Percentiles rank a stretch among this genome's conserved stretches.
Conservation (phyloP, 306 rosid genomes). For the Calophaca sinica region DNA sequence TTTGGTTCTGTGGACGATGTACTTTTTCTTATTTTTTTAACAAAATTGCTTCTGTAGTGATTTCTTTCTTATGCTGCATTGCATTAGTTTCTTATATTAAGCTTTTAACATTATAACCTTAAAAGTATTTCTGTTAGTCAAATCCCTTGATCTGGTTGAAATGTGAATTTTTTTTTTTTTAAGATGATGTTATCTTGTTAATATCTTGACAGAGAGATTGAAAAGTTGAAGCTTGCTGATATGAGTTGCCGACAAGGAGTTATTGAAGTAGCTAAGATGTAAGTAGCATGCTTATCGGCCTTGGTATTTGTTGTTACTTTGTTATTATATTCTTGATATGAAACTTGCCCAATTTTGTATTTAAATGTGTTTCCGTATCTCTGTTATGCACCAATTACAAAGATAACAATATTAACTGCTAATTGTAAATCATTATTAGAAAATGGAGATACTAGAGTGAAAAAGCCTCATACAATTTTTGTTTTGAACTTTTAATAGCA, state of each 20-base stretch:
- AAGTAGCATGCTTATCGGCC: conserved; percentile 49
- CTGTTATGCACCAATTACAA: background rate
- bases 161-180: conserved; percentile 8
- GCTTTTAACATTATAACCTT: background rate
- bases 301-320: conserved; percentile 27
- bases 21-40: background rate
- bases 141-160: background rate
- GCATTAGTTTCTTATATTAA: background rate
- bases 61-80: conserved; percentile 2
- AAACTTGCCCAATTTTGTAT: conserved; percentile 9
- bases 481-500: conserved; percentile 3
- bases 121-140: background rate
- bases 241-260: conserved; percentile 95
- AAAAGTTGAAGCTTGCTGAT: conserved; percentile 91
- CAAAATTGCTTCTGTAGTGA: background rate
- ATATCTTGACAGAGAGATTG: conserved; percentile 80
- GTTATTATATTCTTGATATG: background rate
- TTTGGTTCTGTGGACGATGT: too few relatives aligned
- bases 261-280: conserved; percentile 98
- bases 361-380: background rate
- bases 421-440: conserved; percentile 16
- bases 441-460: background rate
- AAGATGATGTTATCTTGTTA: conserved; percentile 6
- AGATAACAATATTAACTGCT: background rate
- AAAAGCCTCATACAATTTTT: background rate